These are phyloP conservation scores for Capsella bursapastoris DNA, from an alignment of 345 rosid genomes.

Conservation along the genomic window DNA sequence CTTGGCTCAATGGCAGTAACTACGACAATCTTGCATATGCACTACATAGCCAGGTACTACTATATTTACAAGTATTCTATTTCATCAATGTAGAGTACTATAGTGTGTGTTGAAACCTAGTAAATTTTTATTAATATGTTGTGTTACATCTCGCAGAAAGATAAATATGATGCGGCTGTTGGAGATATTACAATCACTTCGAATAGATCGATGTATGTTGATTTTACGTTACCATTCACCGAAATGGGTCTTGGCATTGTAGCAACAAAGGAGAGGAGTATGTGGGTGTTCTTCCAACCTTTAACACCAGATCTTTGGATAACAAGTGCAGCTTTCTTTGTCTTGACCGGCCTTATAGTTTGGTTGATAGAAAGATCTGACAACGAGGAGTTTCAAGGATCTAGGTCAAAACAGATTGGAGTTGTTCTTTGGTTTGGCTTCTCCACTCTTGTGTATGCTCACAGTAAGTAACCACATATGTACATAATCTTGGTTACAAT, in stretches of 20 bases:
- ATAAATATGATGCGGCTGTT: constrained; percentile 51
- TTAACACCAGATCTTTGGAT: constrained; percentile 56
- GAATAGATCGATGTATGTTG: constrained; percentile 45
- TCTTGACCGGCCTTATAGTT: constrained; percentile 51
- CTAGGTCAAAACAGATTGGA: constrained; percentile 49
- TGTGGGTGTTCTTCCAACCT: constrained; percentile 65
- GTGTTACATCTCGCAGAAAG: constrained; percentile 28
- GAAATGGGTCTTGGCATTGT: constrained; percentile 55
- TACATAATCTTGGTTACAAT: background rate
- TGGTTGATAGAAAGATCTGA: constrained; percentile 59
- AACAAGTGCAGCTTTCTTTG: constrained; percentile 45
- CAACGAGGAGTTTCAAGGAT: constrained; percentile 52
- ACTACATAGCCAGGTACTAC: constrained; percentile 32
- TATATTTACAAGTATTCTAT: background rate
- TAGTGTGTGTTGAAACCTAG: constrained; percentile 1
- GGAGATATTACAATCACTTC: constrained; percentile 56
- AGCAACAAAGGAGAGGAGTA: constrained; percentile 43
- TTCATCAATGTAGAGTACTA: background rate
- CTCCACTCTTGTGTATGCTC: constrained; percentile 60
- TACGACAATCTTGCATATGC: constrained; percentile 33
- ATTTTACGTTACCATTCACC: constrained; percentile 55
- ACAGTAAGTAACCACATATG: constrained; percentile 41
- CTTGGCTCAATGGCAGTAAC: constrained; percentile 30
- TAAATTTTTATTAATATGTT: background rate
- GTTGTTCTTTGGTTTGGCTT: constrained; percentile 52